Conservation (phyloP, 192 early-diverging fungal genomes). For the Funneliformis mosseae region DNA sequence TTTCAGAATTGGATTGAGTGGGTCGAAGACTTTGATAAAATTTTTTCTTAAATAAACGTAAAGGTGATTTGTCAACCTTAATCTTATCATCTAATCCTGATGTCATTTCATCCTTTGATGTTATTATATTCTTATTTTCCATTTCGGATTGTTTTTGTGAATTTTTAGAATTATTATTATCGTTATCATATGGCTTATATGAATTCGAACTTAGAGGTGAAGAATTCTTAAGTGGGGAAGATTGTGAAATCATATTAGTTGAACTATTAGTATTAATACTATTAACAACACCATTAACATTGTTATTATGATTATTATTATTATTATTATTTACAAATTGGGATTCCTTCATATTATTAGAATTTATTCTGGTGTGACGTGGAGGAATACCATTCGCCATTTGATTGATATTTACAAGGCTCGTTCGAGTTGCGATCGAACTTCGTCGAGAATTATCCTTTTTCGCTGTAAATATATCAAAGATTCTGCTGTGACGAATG, state of each 20-base stretch:
- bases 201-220: background rate
- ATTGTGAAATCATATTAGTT: background rate
- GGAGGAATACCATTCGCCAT: background rate
- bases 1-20: background rate
- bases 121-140: background rate
- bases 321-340: constrained; percentile 15
- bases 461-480: constrained; percentile 4
- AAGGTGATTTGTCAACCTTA: constrained; percentile 17
- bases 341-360: background rate
- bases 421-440: background rate
- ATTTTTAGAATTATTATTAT: background rate
- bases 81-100: background rate
- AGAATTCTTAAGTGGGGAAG: background rate
- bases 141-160: background rate
- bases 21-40: constrained; percentile 20
- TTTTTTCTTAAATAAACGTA: constrained; percentile 16
- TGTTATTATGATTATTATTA: background rate
- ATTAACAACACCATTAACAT: background rate
- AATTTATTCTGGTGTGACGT: background rate
- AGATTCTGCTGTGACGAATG: background rate
- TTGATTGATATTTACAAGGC: background rate
- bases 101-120: background rate
- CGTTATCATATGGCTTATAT: background rate
- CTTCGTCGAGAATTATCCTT: background rate
- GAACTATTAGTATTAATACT: background rate